phyloP scores from a whole-genome alignment of 2,329 filamentous ascomycete genomes.

The Plenodomus lindquistii region DNA sequence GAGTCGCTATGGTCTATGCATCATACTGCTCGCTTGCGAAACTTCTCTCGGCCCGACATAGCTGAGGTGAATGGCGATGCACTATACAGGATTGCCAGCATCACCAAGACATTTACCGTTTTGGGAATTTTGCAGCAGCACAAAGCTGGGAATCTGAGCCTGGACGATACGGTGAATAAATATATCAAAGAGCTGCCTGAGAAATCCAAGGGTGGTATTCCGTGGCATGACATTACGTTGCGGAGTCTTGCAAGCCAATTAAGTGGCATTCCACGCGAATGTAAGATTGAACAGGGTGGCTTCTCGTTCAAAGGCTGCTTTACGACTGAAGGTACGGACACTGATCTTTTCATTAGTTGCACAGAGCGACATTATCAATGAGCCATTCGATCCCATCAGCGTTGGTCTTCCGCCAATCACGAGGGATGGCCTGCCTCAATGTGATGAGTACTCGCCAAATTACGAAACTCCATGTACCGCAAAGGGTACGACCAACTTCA shows the following conservation, averaged over 20 bases:
- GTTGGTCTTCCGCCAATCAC: conserved; percentile 44
- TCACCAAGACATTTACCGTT: conserved; percentile 42
- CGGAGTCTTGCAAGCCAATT: conserved; percentile 49
- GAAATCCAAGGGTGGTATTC: conserved; percentile 33
- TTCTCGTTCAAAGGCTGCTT: conserved; percentile 7
- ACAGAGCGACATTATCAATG: conserved; percentile 35
- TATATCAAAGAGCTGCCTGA: conserved; percentile 39
- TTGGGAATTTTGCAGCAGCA: conserved; percentile 39
- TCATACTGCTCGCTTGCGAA: conserved; percentile 44
- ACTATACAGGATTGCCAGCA: conserved; percentile 47
- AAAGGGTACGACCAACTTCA: conserved; percentile 13
- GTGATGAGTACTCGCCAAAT: conserved; percentile 41
- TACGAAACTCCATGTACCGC: conserved; percentile 35
- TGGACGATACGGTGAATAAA: conserved; percentile 40
- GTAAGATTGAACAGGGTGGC: conserved; percentile 17
- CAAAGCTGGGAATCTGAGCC: conserved; percentile 37
- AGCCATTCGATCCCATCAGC: conserved; percentile 5
- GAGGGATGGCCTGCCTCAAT: conserved; percentile 34
- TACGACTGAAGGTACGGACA: conserved; percentile 25
- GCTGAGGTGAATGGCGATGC: conserved; percentile 44
- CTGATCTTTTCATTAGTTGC: conserved; percentile 31
- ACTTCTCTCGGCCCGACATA: conserved; percentile 43
- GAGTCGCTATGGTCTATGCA: conserved; percentile 45
- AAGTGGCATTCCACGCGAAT: conserved; percentile 48
- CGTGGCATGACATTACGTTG: conserved; percentile 50